Evolutionary conservation across 1,139 yeast species (phyloP).

Genomic region (Tardiomyces depauwii): DNA sequence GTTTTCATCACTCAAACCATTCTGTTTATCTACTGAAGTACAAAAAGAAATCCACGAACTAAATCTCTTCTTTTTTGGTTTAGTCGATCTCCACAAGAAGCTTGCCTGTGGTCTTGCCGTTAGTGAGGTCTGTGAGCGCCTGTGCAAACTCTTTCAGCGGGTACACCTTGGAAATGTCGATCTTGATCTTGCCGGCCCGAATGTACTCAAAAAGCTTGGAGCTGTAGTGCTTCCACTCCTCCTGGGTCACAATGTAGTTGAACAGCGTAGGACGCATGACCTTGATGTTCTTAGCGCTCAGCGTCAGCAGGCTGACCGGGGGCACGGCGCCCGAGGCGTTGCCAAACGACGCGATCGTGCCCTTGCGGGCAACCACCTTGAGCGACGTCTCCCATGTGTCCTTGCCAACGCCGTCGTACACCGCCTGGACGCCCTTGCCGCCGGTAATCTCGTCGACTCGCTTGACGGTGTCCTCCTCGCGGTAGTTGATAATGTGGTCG

Average conservation of each 20-base stretch:
- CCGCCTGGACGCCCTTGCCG: conserved; percentile 62
- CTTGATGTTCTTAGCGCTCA: conserved; percentile 52
- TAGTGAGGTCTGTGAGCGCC: conserved; percentile 60
- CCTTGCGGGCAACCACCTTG: conserved; percentile 54
- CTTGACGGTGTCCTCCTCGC: conserved; percentile 43
- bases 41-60: no score
- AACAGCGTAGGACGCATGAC: conserved; percentile 56
- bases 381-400: conserved; percentile 60
- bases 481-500: conserved; percentile 53
- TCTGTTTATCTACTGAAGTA: no score
- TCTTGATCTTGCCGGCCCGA: conserved; percentile 38
- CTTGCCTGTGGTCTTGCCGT: conserved; percentile 61
- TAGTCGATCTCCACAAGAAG: not conserved
- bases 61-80: no score
- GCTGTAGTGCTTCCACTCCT: conserved; percentile 50
- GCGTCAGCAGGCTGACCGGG: conserved; percentile 41
- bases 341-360: conserved; percentile 68
- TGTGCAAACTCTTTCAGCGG: conserved; percentile 50
- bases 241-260: conserved; percentile 40
- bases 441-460: conserved; percentile 56
- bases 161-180: conserved; percentile 43
- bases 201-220: conserved; percentile 35
- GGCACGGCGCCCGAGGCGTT: conserved; percentile 81
- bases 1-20: no score
- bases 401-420: conserved; percentile 77